Conservation (phyloP, 2,329 filamentous ascomycete species). For the Aspergillus tubingensis region DNA sequence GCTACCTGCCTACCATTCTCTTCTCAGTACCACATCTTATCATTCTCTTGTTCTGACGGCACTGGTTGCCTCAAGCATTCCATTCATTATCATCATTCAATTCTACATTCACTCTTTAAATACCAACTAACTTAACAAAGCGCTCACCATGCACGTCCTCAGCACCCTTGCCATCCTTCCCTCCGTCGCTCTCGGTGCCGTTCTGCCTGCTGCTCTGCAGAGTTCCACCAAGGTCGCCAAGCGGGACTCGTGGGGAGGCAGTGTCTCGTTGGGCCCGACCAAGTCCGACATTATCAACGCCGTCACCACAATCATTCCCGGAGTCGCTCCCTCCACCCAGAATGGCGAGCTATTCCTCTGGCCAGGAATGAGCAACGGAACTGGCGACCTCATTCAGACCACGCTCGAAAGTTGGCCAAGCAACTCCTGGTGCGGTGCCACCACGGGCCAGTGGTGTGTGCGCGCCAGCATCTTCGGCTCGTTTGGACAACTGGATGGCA, state of each 20-base stretch:
- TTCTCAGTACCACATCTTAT: no score
- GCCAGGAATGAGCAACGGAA: conserved; percentile 51
- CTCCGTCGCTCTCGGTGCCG: neutral
- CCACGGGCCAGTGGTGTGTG: conserved; percentile 44
- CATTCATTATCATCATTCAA: neutral
- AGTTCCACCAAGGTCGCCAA: conserved; percentile 14
- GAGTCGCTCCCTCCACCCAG: conserved; percentile 40
- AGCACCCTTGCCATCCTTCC: neutral
- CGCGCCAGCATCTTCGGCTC: conserved; percentile 45
- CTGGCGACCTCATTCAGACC: conserved; percentile 47
- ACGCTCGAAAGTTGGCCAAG: conserved; percentile 46
- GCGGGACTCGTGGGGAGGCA: conserved; percentile 41
- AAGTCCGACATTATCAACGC: conserved; percentile 44
- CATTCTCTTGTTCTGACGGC: neutral
- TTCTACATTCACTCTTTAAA: neutral
- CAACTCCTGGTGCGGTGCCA: conserved; percentile 47
- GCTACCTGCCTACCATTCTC: neutral
- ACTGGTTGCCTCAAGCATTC: neutral
- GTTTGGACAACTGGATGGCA: conserved; percentile 44
- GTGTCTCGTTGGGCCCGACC: conserved; percentile 41
- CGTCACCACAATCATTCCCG: conserved; percentile 46
- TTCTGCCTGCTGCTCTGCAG: conserved; percentile 20
- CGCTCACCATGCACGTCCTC: conserved; percentile 1
- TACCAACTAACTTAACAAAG: neutral
- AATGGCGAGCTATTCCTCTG: conserved; percentile 46